Conservation (phyloP, 495 filamentous ascomycete species). For the Amphirosellinia nigrospora region DNA sequence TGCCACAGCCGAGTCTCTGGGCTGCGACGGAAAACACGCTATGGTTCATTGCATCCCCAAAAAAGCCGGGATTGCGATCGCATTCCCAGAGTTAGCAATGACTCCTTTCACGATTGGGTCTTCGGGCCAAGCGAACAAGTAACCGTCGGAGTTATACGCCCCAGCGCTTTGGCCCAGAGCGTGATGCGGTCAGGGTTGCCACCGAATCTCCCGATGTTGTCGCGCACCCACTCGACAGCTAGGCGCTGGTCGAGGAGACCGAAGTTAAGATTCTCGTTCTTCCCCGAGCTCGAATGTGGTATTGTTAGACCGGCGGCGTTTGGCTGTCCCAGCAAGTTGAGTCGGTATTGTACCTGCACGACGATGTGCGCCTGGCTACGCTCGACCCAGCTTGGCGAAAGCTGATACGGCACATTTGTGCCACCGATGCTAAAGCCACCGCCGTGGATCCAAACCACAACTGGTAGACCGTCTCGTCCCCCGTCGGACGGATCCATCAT, state of each 20-base stretch:
- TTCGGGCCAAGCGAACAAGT: conserved; percentile 44
- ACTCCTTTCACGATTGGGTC: conserved; percentile 46
- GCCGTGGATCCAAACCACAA: conserved; percentile 48
- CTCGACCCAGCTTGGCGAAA: conserved; percentile 49
- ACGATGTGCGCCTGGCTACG: conserved; percentile 58
- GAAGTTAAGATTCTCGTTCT: conserved; percentile 51
- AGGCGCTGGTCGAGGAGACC: conserved; percentile 69
- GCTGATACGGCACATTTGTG: conserved; percentile 42
- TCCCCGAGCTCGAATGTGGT: neutral
- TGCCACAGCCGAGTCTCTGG: conserved; percentile 12
- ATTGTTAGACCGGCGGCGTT: conserved; percentile 44
- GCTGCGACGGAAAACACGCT: neutral
- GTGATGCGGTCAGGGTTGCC: conserved; percentile 68
- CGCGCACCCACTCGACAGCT: conserved; percentile 70
- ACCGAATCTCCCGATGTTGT: conserved; percentile 68
- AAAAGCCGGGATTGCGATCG: conserved; percentile 52
- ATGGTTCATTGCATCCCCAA: conserved; percentile 30
- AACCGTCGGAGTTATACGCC: conserved; percentile 38
- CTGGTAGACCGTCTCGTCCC: conserved; percentile 37
- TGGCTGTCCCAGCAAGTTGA: conserved; percentile 67
- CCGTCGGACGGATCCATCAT: neutral
- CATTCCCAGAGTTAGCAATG: conserved; percentile 46
- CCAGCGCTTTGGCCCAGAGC: conserved; percentile 62
- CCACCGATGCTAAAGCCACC: conserved; percentile 44
- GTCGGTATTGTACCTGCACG: conserved; percentile 58